These are phyloP conservation scores for Magnolia sinica DNA, from an alignment of 164 flowering plant genomes.

Conservation along the genomic window DNA sequence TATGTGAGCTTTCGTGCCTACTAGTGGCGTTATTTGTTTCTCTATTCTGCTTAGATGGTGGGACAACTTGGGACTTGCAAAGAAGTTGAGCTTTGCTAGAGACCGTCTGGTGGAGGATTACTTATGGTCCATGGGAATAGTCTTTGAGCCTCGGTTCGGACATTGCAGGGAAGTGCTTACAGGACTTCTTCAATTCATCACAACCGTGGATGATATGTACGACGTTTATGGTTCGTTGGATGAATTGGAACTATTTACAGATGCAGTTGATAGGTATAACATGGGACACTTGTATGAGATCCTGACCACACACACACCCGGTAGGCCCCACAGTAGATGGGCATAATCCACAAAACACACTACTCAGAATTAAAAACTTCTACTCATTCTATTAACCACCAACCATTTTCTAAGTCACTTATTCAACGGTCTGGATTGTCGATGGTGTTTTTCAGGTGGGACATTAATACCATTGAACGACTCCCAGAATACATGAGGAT, in stretches of 20 bases:
- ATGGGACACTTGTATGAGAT: not conserved
- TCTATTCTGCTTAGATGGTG: not conserved
- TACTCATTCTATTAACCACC: no score
- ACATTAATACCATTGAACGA: slow-evolving; percentile 16
- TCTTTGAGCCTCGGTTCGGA: slow-evolving; percentile 26
- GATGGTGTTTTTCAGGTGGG: slow-evolving; percentile 28
- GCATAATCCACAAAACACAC: no score
- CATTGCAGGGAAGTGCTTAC: slow-evolving; percentile 24
- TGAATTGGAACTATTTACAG: slow-evolving; percentile 40
- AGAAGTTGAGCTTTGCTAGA: slow-evolving; percentile 30
- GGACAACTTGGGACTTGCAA: slow-evolving; percentile 24
- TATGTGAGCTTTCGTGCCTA: no score
- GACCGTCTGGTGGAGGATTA: slow-evolving; percentile 41
- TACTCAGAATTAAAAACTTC: no score
- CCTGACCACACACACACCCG: not conserved
- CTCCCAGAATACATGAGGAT: slow-evolving; percentile 50
- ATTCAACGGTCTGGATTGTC: no score
- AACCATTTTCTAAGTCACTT: no score
- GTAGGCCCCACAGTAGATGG: no score
- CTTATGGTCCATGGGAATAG: slow-evolving; percentile 30
- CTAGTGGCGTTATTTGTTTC: no score
- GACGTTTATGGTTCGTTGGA: slow-evolving; percentile 43
- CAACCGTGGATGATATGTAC: slow-evolving; percentile 38
- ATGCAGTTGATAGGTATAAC: slow-evolving; percentile 34
- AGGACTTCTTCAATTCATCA: slow-evolving; percentile 20